Evolutionary conservation across 1,284 basidiomycete species (phyloP), one percentile per base, ranked within the genome.

Genomic region (Volvariella surrecta): DNA sequence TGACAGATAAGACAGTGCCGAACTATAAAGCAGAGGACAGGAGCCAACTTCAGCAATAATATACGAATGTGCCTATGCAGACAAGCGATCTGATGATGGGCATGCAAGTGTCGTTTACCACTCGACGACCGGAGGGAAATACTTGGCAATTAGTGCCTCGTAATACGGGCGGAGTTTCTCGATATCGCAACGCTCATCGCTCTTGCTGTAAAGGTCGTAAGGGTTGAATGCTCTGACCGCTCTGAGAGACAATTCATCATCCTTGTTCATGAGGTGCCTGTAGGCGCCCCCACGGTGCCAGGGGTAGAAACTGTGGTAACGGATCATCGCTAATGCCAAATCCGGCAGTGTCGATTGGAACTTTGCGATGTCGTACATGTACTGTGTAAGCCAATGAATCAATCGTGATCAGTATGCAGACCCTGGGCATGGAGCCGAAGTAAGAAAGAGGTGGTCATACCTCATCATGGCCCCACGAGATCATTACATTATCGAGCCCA

Each of bases 261-360:
- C n/a, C n/a, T n/a, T n/a, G n/a, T n/a, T n/a, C n/a, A n/a, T n/a
- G n/a, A n/a, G n/a, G 58, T 92, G 82, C 21, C 62, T 58, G 66
- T 93, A 94, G 0, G 89, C 90, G 47, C 74, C 74, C 58, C 90
- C 89, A 41, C 87, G 76, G 60, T 91, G 89, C 89, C 89, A 93
- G n/a, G 91, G 90, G 68, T 94, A 94, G 72, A 94, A 94, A 53
- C 84, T 89, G 67, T 95, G 91, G 63, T 89, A 94, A 19, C 91
- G 80, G 57, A 95, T 90, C 91, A 95, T 95, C 19, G 85, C 81
- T 30, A 95, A 71, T 0, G 74, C 91, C 54, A 89, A 89, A 43
- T 76, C 73, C 1, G 91, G 91, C 0, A 95, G 78, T n/a, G 72
- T 73, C 54, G 76, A 78, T 57, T 89, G 86, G 51, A 80, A 79